phyloP scores from a whole-genome alignment of 2,329 filamentous ascomycete species.

The Colletotrichum costaricense region DNA sequence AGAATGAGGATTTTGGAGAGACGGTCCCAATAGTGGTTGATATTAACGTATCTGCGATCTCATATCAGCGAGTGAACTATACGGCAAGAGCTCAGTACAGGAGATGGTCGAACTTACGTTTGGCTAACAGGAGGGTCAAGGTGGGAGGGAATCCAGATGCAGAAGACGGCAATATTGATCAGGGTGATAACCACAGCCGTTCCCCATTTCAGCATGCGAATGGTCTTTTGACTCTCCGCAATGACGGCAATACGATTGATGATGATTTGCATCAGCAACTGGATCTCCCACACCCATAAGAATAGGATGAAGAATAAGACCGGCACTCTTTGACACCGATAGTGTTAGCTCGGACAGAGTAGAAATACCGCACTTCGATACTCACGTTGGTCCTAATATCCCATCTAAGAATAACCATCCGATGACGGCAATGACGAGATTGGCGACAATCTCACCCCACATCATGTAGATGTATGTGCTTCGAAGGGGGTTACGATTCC shows the following conservation, averaged over 20 bases:
- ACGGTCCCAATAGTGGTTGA: slow-evolving; percentile 65
- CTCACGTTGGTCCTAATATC: slow-evolving; percentile 45
- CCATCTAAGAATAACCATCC: slow-evolving; percentile 53
- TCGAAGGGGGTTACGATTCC: slow-evolving; percentile 46
- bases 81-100: not conserved
- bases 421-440: slow-evolving; percentile 50
- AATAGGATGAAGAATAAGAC: slow-evolving; percentile 50
- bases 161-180: slow-evolving; percentile 65
- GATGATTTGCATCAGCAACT: slow-evolving; percentile 65
- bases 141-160: slow-evolving; percentile 64
- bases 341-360: not conserved
- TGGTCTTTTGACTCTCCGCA: slow-evolving; percentile 51
- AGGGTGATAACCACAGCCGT: slow-evolving; percentile 55
- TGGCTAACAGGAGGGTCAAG: slow-evolving; percentile 50
- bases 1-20: slow-evolving; percentile 63
- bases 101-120: slow-evolving; percentile 41
- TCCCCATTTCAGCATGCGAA: slow-evolving; percentile 57
- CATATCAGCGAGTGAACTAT: not conserved
- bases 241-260: slow-evolving; percentile 65
- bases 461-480: slow-evolving; percentile 57
- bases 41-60: slow-evolving; percentile 44
- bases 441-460: slow-evolving; percentile 56
- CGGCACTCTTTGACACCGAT: slow-evolving; percentile 39
- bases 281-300: slow-evolving; percentile 59
- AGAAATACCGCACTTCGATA: not conserved